Conservation (phyloP, 73 alveolate genomes). For the Tetrahymena elliotti region DNA sequence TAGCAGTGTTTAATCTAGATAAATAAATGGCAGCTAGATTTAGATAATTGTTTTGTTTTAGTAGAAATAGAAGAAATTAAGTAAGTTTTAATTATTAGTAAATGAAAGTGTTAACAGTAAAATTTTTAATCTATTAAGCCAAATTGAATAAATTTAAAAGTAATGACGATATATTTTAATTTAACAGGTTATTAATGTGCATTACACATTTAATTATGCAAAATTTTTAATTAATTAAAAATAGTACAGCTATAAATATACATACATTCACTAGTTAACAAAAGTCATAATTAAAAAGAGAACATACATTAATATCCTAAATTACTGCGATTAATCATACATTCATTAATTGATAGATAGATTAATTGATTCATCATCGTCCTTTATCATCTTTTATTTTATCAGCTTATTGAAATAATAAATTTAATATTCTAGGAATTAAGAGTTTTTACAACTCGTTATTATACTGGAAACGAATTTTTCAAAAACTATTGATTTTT, state of each 20-base stretch:
- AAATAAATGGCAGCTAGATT: background rate
- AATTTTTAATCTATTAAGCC: background rate
- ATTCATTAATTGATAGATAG: no score
- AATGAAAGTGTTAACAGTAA: background rate
- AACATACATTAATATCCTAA: no score
- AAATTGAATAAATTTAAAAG: background rate
- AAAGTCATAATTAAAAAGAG: no score
- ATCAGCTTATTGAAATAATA: background rate
- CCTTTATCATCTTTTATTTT: no score
- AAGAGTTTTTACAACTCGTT: no score
- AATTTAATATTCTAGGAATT: background rate
- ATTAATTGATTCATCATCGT: no score
- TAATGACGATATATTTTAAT: background rate
- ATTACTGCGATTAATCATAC: no score
- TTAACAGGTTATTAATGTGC: background rate
- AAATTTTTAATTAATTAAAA: no score
- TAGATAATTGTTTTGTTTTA: background rate
- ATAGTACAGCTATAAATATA: background rate
- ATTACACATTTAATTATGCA: background rate
- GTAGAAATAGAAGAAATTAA: background rate
- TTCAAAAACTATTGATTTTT: no score
- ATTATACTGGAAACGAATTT: no score
- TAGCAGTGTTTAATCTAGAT: no score
- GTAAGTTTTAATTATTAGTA: background rate
- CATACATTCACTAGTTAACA: no score